Percentiles rank a stretch among this genome's conserved stretches.
Conservation (phyloP, 2,329 filamentous ascomycete species). For the Dactylellina cionopaga region DNA sequence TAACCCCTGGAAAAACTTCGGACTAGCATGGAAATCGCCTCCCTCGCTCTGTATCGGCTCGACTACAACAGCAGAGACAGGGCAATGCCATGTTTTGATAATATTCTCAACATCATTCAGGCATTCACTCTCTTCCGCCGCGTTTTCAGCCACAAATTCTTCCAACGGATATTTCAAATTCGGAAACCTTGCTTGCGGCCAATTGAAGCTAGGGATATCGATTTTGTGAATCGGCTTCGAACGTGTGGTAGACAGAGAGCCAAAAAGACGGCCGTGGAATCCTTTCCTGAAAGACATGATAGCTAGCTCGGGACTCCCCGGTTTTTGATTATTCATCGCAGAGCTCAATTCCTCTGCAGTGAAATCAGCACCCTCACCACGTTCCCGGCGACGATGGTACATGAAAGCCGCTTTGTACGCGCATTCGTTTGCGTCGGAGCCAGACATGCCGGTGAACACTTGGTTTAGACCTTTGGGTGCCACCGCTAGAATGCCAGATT, state of each 20-base stretch:
- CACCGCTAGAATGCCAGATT: constrained; percentile 80
- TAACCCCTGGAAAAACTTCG: constrained; percentile 85
- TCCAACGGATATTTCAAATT: constrained; percentile 86
- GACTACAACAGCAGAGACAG: constrained; percentile 82
- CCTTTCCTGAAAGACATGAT: constrained; percentile 88
- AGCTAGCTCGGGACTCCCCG: constrained; percentile 80
- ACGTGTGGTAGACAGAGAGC: constrained; percentile 85
- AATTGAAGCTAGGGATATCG: constrained; percentile 93
- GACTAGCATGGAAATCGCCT: constrained; percentile 91
- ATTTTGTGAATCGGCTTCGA: constrained; percentile 95
- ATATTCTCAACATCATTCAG: constrained; percentile 84
- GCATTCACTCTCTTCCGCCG: constrained; percentile 80
- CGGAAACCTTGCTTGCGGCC: constrained; percentile 90
- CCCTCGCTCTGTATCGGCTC: constrained; percentile 95
- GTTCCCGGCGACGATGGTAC: constrained; percentile 83
- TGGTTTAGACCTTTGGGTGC: constrained; percentile 85
- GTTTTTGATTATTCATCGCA: constrained; percentile 82
- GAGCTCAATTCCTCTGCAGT: constrained; percentile 77
- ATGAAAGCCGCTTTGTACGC: constrained; percentile 97
- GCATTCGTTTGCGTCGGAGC: constrained; percentile 92
- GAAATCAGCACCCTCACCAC: constrained; percentile 80
- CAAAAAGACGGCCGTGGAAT: constrained; percentile 92
- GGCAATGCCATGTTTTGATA: constrained; percentile 75
- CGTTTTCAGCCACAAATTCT: constrained; percentile 80
- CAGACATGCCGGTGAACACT: constrained; percentile 89